These are phyloP conservation scores for Citrus sp. DNA, from an alignment of 345 rosid genomes.

Conservation along the genomic window DNA sequence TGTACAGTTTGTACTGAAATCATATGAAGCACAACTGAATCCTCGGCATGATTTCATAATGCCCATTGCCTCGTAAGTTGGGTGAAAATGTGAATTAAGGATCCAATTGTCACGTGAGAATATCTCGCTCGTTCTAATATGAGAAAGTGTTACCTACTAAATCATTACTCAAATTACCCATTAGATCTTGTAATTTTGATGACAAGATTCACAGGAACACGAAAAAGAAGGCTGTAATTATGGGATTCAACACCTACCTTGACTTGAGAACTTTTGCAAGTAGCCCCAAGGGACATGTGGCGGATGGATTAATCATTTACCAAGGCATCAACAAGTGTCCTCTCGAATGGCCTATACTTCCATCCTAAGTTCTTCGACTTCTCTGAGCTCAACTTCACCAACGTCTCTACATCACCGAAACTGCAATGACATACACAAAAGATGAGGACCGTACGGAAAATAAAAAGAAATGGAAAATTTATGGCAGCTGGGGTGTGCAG, in stretches of 20 bases:
- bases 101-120: no score
- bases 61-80: no score
- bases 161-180: no score
- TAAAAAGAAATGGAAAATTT: neutral
- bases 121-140: no score
- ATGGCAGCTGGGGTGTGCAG: neutral
- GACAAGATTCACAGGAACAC: neutral
- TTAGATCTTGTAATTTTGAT: neutral
- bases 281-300: neutral
- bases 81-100: no score
- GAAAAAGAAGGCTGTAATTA: neutral
- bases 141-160: no score
- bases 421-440: slow-evolving; percentile 10
- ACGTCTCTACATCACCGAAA: slow-evolving; percentile 10
- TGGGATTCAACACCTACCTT: neutral
- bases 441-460: neutral
- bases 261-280: neutral
- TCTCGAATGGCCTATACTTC: slow-evolving; percentile 47
- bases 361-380: slow-evolving; percentile 45
- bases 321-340: slow-evolving; percentile 34
- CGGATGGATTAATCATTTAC: neutral
- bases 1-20: no score
- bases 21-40: no score
- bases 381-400: slow-evolving; percentile 28
- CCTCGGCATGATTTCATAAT: no score